Percentiles rank a stretch among this genome's conserved stretches.
Conservation (phyloP, 1,284 basidiomycete species). For the Trametes polyzona region DNA sequence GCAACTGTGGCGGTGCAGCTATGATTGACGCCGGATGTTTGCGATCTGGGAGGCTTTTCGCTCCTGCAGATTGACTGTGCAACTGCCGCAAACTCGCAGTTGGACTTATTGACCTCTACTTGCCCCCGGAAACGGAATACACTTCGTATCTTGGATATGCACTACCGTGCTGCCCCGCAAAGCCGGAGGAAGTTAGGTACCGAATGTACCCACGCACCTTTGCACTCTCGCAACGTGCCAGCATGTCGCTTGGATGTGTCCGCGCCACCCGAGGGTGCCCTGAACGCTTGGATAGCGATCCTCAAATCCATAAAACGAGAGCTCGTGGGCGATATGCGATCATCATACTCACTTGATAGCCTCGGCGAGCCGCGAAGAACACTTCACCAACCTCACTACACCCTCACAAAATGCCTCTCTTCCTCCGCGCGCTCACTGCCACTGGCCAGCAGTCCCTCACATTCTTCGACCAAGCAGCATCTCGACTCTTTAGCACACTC, state of each 20-base stretch:
- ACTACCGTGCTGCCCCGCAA: too few relatives aligned
- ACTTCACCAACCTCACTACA: too few relatives aligned
- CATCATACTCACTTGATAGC: not conserved
- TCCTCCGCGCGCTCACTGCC: not conserved
- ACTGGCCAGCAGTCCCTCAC: not conserved
- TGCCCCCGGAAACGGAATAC: not conserved
- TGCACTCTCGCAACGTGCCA: not conserved
- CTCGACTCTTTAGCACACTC: not conserved
- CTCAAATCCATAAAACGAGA: not conserved
- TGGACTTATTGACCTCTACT: too few relatives aligned
- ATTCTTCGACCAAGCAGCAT: not conserved
- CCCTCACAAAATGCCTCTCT: not conserved
- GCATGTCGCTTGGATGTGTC: not conserved
- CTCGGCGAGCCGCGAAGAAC: not conserved
- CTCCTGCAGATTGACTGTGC: too few relatives aligned
- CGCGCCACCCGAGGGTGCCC: not conserved
- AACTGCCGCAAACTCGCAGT: too few relatives aligned
- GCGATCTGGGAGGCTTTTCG: not conserved
- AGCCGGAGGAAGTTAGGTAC: too few relatives aligned
- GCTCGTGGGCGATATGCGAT: not conserved
- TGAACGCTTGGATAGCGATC: not conserved
- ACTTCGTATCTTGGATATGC: too few relatives aligned
- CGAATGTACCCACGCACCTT: too few relatives aligned
- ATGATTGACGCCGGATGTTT: constrained; percentile 7
- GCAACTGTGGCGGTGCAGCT: not conserved